These are phyloP conservation scores for Saxispiralis lemnorum DNA, from an alignment of 495 filamentous ascomycete genomes.

Conservation along the genomic window DNA sequence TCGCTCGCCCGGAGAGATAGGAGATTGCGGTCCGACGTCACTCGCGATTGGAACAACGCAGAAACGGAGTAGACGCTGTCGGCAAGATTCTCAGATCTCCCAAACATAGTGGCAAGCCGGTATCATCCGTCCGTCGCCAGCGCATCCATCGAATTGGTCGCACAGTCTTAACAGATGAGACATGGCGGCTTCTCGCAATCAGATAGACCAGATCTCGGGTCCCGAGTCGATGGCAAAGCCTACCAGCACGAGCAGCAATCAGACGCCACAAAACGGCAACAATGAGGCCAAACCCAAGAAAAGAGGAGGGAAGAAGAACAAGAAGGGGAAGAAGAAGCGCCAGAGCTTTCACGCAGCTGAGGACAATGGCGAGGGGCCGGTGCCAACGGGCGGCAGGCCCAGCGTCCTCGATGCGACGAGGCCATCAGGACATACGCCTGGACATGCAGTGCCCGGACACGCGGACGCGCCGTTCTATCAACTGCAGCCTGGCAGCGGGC, in stretches of 20 bases:
- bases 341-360: constrained; percentile 43
- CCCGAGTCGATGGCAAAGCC: constrained; percentile 10
- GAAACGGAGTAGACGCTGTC: too few species aligned
- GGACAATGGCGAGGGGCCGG: constrained; percentile 25
- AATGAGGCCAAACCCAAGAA: not conserved
- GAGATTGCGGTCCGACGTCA: too few species aligned
- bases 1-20: too few species aligned
- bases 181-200: too few species aligned
- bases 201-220: not conserved
- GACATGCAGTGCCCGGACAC: too few species aligned
- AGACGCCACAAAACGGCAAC: not conserved
- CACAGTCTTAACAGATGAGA: too few species aligned
- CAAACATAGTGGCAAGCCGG: too few species aligned
- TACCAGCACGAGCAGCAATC: not conserved
- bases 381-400: constrained; percentile 17
- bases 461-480: constrained; percentile 19
- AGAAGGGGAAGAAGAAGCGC: constrained; percentile 37
- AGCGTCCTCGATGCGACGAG: constrained; percentile 21
- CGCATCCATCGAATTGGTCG: too few species aligned
- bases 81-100: too few species aligned
- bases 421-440: constrained; percentile 14
- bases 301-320: constrained; percentile 23
- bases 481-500: constrained; percentile 9
- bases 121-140: too few species aligned
- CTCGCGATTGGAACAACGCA: too few species aligned